phyloP scores from a whole-genome alignment of 2,329 filamentous ascomycete species.

The Sporothrix pallida region DNA sequence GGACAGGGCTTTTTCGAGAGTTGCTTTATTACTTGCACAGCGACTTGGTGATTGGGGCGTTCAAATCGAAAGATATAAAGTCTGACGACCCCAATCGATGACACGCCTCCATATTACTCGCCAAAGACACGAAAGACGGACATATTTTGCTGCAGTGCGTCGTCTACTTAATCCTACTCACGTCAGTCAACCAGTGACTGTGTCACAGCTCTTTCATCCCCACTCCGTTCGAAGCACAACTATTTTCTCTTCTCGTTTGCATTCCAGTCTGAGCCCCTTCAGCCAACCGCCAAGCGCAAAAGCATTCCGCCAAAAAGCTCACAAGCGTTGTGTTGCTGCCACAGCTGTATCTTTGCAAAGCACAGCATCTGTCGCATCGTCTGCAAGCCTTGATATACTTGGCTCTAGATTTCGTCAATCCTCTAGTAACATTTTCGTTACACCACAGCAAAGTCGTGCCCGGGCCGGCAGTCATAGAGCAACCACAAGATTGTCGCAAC shows the following conservation, averaged over 20 bases:
- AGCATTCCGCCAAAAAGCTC: not conserved
- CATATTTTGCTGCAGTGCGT: not conserved
- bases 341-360: slow-evolving; percentile 6
- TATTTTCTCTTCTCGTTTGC: not conserved
- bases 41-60: no score
- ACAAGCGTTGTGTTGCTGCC: slow-evolving; percentile 22
- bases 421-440: slow-evolving; percentile 1
- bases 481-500: not conserved
- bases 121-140: not conserved
- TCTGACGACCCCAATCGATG: slow-evolving; percentile 19
- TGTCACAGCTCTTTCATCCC: not conserved
- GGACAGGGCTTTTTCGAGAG: not conserved
- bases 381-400: slow-evolving; percentile 1
- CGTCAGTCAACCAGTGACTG: not conserved
- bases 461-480: not conserved
- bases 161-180: not conserved
- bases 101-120: not conserved
- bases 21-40: no score
- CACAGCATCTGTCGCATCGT: slow-evolving; percentile 22
- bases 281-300: not conserved
- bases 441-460: slow-evolving; percentile 11
- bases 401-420: not conserved
- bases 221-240: not conserved
- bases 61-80: not conserved
- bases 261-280: not conserved